Evolutionary conservation across 495 filamentous ascomycete species (phyloP), one percentile per base, ranked within the genome.

Genomic region (Tuber borchii): DNA sequence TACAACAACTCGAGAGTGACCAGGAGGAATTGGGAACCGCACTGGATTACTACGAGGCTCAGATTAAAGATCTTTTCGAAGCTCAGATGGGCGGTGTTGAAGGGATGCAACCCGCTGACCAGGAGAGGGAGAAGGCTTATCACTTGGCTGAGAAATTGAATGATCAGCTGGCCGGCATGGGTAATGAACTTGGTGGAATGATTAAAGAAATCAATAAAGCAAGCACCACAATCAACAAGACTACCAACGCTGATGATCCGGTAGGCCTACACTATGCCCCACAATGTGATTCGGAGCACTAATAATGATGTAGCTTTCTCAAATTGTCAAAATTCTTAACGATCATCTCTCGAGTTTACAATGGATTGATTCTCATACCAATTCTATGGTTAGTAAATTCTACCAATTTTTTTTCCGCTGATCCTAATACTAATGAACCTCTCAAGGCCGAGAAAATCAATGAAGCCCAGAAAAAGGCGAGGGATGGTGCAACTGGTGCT

Each of bases 161-260:
- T 2, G 93, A 97, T 81, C 88, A 90, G 72, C 84, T 98, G 80
- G 93, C 93, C 65, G 92, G 93, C 74, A 96, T 97, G 91, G 93
- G 93, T 84, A 93, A 91, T 83, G 93, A 97, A 83, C 86, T 98
- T 71, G 88, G 88, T 61, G 92, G 91, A 84, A 97, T 99, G 94
- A 97, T 99, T 82, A 94, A 97, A 82, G 95, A 97, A 84, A 95
- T 98, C 82, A 99, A 99, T 82, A 89, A 89, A 74, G 93, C 93
- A 70, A 93, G 91, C 14, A 87, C 91, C 40, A 91, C 89, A 8
- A 86, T 99, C 76, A 94, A 89, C 87, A 95, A 95, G 87, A 94
- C 91, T 68, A 91, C 87, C 84, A 95, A 93, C 84, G 87, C 91
- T 65, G 93, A 97, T 84, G 95, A 97, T 86, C 95, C 94, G 79